These are phyloP conservation scores for Truncatella angustata DNA, from an alignment of 2,329 filamentous ascomycete species.

Conservation along the genomic window DNA sequence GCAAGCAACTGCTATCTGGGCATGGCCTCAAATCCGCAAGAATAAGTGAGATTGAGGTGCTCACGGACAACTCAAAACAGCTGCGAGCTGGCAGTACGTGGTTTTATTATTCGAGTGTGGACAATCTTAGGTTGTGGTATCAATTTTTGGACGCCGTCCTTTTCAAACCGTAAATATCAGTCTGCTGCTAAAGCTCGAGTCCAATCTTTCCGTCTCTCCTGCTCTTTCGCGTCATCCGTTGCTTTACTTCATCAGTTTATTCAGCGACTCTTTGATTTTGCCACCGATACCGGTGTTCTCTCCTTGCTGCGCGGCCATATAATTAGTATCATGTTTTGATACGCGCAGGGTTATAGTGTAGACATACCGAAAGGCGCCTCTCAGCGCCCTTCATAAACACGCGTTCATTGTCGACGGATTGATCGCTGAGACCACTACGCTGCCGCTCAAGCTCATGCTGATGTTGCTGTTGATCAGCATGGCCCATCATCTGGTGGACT, in stretches of 20 bases:
- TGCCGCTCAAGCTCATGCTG: background rate
- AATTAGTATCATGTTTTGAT: background rate
- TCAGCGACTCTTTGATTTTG: conserved; percentile 7
- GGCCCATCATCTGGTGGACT: background rate
- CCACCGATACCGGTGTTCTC: background rate
- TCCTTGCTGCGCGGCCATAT: background rate
- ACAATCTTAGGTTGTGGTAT: background rate
- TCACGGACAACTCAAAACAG: background rate
- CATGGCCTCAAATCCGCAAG: too few species aligned
- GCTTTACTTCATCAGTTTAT: background rate
- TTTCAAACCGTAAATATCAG: background rate
- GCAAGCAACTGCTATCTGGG: too few species aligned
- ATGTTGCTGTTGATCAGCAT: conserved; percentile 2
- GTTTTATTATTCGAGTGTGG: background rate
- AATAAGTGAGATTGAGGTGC: background rate
- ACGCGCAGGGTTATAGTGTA: background rate
- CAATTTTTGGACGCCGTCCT: background rate
- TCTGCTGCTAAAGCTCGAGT: background rate
- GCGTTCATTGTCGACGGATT: conserved; percentile 3
- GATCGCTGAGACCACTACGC: conserved; percentile 4
- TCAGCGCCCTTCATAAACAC: conserved; percentile 3
- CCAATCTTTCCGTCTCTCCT: background rate
- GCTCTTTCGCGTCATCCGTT: background rate
- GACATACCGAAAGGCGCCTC: conserved; percentile 1
- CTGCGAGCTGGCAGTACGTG: background rate